phyloP scores from a whole-genome alignment of 2,329 filamentous ascomycete genomes.

The Penicillium sclerotigenum region DNA sequence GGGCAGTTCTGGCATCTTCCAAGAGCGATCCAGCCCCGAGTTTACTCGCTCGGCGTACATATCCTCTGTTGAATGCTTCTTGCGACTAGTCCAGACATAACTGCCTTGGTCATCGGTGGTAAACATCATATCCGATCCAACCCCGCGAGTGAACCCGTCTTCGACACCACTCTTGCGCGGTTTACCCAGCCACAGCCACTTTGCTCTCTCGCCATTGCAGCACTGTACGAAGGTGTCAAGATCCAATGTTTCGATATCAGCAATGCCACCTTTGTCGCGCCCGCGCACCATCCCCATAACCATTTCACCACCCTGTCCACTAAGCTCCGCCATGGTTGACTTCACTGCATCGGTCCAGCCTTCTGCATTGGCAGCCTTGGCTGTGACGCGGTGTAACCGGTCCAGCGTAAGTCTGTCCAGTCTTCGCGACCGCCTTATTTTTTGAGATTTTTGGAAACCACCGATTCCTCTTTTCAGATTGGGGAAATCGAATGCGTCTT shows the following conservation, averaged over 20 bases:
- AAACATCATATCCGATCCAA: slow-evolving; percentile 43
- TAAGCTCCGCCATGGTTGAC: slow-evolving; percentile 88
- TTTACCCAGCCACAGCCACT: slow-evolving; percentile 95
- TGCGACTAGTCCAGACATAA: slow-evolving; percentile 46
- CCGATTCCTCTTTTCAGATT: slow-evolving; percentile 78
- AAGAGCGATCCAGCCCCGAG: slow-evolving; percentile 31
- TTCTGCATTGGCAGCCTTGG: slow-evolving; percentile 84
- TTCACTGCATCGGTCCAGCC: slow-evolving; percentile 93
- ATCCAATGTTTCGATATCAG: slow-evolving; percentile 88
- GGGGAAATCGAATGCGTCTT: slow-evolving; percentile 86
- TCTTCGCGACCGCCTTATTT: slow-evolving; percentile 71
- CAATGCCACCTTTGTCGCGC: slow-evolving; percentile 82
- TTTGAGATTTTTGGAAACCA: slow-evolving; percentile 86
- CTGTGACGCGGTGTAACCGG: slow-evolving; percentile 75
- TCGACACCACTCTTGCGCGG: slow-evolving; percentile 58
- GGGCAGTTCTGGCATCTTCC: slow-evolving; percentile 30
- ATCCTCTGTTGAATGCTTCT: slow-evolving; percentile 41
- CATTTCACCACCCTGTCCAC: slow-evolving; percentile 89
- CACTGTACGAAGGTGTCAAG: slow-evolving; percentile 78
- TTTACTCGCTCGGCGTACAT: slow-evolving; percentile 28
- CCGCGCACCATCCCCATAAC: slow-evolving; percentile 91
- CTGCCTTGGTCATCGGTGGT: slow-evolving; percentile 46
- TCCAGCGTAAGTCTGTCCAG: slow-evolving; percentile 82
- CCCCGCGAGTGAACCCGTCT: slow-evolving; percentile 30
- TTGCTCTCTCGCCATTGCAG: slow-evolving; percentile 75